A percentile compares a stretch with the other conserved stretches of the same genome.
phyloP scores from a whole-genome alignment of 371 early-diverging fungal genomes.

The Dichotomocladium elegans region DNA sequence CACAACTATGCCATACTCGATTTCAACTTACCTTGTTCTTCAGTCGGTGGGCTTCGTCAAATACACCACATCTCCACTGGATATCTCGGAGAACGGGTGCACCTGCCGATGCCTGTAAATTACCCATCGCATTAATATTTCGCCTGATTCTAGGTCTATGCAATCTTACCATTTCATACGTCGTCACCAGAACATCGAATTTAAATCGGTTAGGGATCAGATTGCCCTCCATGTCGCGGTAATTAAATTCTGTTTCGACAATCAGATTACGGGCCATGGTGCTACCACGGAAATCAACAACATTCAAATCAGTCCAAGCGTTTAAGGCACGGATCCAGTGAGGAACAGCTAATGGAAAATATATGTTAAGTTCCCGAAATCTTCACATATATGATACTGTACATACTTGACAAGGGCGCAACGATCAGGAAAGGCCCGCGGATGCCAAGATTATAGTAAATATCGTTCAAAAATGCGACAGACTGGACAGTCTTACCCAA shows the following conservation, averaged over 20 bases:
- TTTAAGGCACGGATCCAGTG: constrained; percentile 77
- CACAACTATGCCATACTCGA: no score
- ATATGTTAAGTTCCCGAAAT: neutral
- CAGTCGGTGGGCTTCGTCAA: constrained; percentile 97
- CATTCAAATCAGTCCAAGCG: constrained; percentile 76
- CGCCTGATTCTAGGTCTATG: neutral
- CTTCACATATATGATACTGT: neutral
- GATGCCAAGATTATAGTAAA: constrained; percentile 58
- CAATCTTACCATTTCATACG: constrained; percentile 81
- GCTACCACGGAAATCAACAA: constrained; percentile 72
- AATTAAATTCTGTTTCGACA: constrained; percentile 70
- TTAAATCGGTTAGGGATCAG: constrained; percentile 54
- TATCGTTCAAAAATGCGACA: constrained; percentile 66
- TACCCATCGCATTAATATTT: neutral
- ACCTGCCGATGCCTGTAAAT: constrained; percentile 59
- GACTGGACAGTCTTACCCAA: constrained; percentile 80
- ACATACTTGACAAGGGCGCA: constrained; percentile 68
- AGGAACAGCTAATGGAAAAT: constrained; percentile 43
- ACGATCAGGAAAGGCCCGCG: constrained; percentile 72
- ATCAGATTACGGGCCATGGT: constrained; percentile 54
- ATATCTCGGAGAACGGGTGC: constrained; percentile 72
- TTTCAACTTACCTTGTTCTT: constrained; percentile 70
- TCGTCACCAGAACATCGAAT: constrained; percentile 85
- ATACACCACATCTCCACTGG: constrained; percentile 80
- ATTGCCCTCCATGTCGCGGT: constrained; percentile 51